phyloP scores from a whole-genome alignment of 768 basidiomycete species.

The Mycena pura region DNA sequence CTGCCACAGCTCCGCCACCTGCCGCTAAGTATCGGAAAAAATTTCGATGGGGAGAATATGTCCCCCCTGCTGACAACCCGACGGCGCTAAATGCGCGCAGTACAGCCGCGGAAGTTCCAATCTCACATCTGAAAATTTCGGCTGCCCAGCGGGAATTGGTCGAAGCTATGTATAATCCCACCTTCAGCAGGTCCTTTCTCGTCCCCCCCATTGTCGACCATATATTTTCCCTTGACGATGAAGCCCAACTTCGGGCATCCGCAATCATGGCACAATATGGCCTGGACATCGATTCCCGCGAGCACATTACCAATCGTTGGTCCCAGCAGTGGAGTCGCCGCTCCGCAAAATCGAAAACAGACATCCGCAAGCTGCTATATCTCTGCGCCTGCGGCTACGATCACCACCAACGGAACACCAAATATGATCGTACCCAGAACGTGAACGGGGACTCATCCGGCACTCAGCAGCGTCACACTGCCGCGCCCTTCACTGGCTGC shows the following conservation, averaged over 20 bases:
- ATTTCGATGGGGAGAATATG: too few relatives aligned
- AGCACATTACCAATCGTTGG: background rate
- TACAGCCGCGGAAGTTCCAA: background rate
- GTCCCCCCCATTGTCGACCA: background rate
- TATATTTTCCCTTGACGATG: background rate
- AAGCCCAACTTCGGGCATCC: too few relatives aligned
- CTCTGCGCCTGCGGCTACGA: background rate
- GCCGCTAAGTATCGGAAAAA: too few relatives aligned
- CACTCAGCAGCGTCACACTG: background rate
- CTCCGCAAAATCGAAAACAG: background rate
- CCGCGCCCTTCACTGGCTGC: background rate
- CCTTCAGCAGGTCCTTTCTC: background rate
- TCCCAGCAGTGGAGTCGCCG: background rate
- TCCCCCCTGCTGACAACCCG: too few relatives aligned
- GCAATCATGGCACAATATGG: background rate
- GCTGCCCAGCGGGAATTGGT: background rate
- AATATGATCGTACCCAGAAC: background rate
- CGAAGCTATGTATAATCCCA: background rate
- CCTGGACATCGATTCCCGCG: background rate
- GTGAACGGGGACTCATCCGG: background rate
- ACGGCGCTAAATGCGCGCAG: background rate
- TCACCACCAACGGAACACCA: background rate
- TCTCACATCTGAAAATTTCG: background rate
- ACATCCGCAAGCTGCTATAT: background rate
- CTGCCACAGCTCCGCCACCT: too few relatives aligned